A percentile compares a stretch with the other conserved stretches of the same genome.
These are phyloP conservation scores for Psidium guajava DNA, from an alignment of 345 rosid genomes.

Conservation along the genomic window DNA sequence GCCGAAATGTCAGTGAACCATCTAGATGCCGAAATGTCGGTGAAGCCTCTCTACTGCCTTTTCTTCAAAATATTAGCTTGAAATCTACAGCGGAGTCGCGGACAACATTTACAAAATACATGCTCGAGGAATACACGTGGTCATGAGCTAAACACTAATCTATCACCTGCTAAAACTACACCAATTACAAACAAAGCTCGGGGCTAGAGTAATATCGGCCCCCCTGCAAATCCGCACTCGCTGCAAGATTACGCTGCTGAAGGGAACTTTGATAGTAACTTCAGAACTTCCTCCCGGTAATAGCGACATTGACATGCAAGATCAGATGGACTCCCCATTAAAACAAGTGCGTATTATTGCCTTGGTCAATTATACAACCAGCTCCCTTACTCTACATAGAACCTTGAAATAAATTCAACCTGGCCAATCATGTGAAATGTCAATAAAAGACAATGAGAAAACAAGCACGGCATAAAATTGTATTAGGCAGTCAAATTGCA, in stretches of 20 bases:
- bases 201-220: accelerated
- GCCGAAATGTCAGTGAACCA: background rate
- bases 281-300: background rate
- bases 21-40: background rate
- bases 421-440: background rate
- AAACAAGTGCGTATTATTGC: background rate
- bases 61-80: background rate
- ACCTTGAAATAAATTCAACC: background rate
- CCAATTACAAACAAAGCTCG: background rate
- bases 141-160: background rate
- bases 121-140: background rate
- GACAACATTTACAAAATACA: background rate
- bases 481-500: background rate
- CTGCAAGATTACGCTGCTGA: background rate
- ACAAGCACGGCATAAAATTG: background rate
- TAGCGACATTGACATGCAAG: background rate
- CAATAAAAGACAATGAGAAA: background rate
- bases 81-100: background rate
- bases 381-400: background rate
- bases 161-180: background rate
- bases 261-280: background rate
- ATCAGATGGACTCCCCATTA: background rate
- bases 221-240: background rate
- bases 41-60: background rate
- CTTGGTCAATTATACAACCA: background rate